Conservation (phyloP, 2,329 filamentous ascomycete genomes). For the Aspergillus tamarii region DNA sequence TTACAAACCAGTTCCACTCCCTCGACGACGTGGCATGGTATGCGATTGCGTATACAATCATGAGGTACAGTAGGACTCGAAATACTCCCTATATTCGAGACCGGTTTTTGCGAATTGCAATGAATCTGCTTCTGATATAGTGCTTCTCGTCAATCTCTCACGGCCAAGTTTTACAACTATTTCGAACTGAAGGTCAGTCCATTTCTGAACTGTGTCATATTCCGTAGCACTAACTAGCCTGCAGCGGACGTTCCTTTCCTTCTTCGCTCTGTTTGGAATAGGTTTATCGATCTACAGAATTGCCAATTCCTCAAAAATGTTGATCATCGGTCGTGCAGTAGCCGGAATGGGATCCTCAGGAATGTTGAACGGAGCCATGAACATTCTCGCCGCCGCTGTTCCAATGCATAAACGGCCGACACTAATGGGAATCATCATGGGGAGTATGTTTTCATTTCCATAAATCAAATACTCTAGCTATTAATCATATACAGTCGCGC, state of each 20-base stretch:
- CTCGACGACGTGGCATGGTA: too few relatives aligned
- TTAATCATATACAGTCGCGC: constrained; percentile 19
- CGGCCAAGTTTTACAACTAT: constrained; percentile 56
- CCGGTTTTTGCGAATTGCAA: too few relatives aligned
- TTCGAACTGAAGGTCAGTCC: constrained; percentile 23
- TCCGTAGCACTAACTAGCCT: constrained; percentile 16
- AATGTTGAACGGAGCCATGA: constrained; percentile 31
- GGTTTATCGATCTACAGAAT: constrained; percentile 33
- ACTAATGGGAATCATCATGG: too few relatives aligned
- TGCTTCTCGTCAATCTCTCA: constrained; percentile 55
- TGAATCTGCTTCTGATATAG: constrained; percentile 16
- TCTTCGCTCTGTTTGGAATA: constrained; percentile 33
- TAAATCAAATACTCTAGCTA: too few relatives aligned
- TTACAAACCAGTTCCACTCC: too few relatives aligned
- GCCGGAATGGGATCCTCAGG: constrained; percentile 33
- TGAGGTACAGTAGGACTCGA: too few relatives aligned
- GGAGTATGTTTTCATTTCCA: too few relatives aligned
- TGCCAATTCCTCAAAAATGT: constrained; percentile 32
- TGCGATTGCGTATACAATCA: too few relatives aligned
- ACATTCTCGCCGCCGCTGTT: constrained; percentile 28
- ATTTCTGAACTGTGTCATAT: too few relatives aligned
- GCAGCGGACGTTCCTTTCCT: constrained; percentile 29
- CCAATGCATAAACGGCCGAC: constrained; percentile 30
- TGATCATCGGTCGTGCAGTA: constrained; percentile 34
- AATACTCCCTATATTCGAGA: too few relatives aligned